Conservation (phyloP, 306 rosid genomes). For the Castanopsis chinensis region DNA sequence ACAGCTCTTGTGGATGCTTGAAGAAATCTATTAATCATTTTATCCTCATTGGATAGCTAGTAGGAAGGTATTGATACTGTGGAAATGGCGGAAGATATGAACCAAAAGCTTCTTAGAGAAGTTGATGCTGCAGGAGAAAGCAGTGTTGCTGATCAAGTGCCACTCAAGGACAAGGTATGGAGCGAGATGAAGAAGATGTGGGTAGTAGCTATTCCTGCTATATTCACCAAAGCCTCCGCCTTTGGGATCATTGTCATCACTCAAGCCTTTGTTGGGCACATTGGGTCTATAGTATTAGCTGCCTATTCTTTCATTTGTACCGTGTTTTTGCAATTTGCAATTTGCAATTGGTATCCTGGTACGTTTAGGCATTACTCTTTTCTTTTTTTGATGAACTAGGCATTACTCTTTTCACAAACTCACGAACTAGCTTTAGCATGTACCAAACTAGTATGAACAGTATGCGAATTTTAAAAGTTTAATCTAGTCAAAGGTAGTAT, state of each 20-base stretch:
- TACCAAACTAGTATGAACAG: too few species aligned
- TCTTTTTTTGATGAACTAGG: too few species aligned
- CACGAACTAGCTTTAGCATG: too few species aligned
- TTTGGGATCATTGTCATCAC: slow-evolving; percentile 20
- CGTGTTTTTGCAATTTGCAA: slow-evolving; percentile 7
- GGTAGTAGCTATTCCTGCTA: slow-evolving; percentile 25
- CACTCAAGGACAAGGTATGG: slow-evolving; percentile 10
- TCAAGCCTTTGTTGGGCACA: slow-evolving; percentile 29
- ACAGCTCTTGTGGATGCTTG: too few species aligned
- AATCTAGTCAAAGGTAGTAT: too few species aligned
- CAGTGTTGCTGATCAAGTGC: too few species aligned
- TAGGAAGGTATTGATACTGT: too few species aligned
- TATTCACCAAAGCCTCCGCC: slow-evolving; percentile 19
- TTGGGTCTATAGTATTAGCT: slow-evolving; percentile 15
- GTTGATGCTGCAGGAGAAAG: neutral
- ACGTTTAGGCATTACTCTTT: neutral
- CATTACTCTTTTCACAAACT: too few species aligned
- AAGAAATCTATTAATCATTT: too few species aligned
- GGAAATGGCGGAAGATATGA: slow-evolving; percentile 30
- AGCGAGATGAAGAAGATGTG: slow-evolving; percentile 22
- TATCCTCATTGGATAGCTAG: too few species aligned
- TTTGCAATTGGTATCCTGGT: slow-evolving; percentile 25
- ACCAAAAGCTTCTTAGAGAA: slow-evolving; percentile 19
- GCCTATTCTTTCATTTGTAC: slow-evolving; percentile 14
- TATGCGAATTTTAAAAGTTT: too few species aligned